Evolutionary conservation across 768 basidiomycete genomes (phyloP).

Genomic region (Boletellus sp.): DNA sequence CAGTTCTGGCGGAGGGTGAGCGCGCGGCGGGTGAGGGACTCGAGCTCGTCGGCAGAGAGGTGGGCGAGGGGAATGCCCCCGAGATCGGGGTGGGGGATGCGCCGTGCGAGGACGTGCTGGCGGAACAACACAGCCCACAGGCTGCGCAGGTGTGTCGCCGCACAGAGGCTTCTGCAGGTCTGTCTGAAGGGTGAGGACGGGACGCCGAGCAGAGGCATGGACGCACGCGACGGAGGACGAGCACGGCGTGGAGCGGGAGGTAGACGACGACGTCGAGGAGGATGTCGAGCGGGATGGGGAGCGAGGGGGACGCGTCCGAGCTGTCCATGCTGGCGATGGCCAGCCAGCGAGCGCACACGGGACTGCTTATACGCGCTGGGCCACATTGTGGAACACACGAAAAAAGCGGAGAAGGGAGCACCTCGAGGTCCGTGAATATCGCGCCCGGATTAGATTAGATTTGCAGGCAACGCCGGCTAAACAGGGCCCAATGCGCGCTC

Average conservation of each 20-base stretch:
- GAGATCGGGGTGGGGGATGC: slow-evolving; percentile 48
- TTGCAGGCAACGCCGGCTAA: background rate
- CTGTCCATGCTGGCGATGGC: background rate
- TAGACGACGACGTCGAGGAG: slow-evolving; percentile 41
- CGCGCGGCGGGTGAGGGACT: slow-evolving; percentile 38
- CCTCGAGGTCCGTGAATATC: slow-evolving; percentile 19
- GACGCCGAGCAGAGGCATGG: background rate
- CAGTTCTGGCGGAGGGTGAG: slow-evolving; percentile 48
- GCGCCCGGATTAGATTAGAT: slow-evolving; percentile 20
- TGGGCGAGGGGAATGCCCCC: slow-evolving; percentile 17
- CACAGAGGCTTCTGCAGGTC: slow-evolving; percentile 44
- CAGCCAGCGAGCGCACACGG: background rate
- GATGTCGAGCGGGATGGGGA: slow-evolving; percentile 42
- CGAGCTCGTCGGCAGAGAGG: slow-evolving; percentile 44
- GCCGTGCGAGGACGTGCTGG: slow-evolving; percentile 37
- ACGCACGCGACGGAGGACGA: slow-evolving; percentile 46
- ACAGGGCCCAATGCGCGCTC: no score
- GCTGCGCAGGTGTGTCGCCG: slow-evolving; percentile 42
- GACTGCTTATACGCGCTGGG: background rate
- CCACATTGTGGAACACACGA: slow-evolving; percentile 11
- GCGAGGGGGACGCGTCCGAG: slow-evolving; percentile 7
- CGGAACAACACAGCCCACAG: slow-evolving; percentile 50
- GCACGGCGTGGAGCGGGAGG: slow-evolving; percentile 40
- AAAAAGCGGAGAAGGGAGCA: slow-evolving; percentile 16
- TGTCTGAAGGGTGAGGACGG: slow-evolving; percentile 16